These are phyloP conservation scores for Gymnopilus dilepis DNA, from an alignment of 768 basidiomycete genomes.

Conservation along the genomic window DNA sequence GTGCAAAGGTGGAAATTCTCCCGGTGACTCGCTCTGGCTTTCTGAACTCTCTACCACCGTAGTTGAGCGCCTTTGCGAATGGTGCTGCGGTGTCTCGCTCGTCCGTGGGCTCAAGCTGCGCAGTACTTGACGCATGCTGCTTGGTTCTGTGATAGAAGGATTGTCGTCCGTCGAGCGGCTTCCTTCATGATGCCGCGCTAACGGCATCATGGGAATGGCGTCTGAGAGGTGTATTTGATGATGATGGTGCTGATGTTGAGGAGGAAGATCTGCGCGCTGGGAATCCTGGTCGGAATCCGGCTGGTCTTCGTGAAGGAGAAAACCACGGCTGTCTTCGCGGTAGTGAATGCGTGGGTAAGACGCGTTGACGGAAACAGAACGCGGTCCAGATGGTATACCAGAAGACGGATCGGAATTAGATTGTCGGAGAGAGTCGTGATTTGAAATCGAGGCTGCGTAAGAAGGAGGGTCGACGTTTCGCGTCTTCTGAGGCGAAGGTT, in stretches of 20 bases:
- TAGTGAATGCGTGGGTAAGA: constrained; percentile 19
- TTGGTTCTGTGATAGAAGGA: constrained; percentile 33
- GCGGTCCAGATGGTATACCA: constrained; percentile 32
- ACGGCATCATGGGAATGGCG: constrained; percentile 19
- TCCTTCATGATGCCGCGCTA: constrained; percentile 26
- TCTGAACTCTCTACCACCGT: constrained; percentile 2
- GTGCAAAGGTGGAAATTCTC: not conserved
- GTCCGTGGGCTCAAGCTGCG: constrained; percentile 53
- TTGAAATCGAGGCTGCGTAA: constrained; percentile 35
- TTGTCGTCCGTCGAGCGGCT: constrained; percentile 34
- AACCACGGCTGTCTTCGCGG: constrained; percentile 24
- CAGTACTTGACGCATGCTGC: constrained; percentile 44
- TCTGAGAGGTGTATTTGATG: constrained; percentile 14
- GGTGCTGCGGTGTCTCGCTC: constrained; percentile 21
- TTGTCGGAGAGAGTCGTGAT: constrained; percentile 20
- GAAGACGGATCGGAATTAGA: constrained; percentile 25
- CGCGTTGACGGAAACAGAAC: constrained; percentile 27
- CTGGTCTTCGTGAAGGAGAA: constrained; percentile 27
- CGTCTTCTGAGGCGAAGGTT: constrained; percentile 16
- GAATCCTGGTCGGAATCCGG: constrained; percentile 13
- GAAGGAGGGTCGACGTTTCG: constrained; percentile 34
- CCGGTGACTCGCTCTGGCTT: not conserved
- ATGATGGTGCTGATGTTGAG: constrained; percentile 9
- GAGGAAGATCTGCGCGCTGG: constrained; percentile 8
- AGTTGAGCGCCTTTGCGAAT: constrained; percentile 12